Base-by-base conservation (phyloP, 164 flowering plant species). In the Piper betle region DNA sequence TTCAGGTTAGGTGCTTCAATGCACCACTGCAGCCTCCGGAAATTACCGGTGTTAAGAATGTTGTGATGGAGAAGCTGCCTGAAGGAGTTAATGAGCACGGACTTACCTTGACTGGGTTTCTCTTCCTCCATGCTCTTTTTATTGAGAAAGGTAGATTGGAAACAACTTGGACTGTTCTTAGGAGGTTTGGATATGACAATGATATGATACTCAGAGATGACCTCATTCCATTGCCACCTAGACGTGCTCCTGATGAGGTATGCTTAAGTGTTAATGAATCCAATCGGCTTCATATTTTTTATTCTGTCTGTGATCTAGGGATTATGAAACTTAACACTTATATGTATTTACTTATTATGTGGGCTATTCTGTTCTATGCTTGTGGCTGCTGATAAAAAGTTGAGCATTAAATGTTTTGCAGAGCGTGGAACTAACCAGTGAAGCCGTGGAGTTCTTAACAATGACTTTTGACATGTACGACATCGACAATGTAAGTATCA, bases 141-240 rank as follows among this genome's bases (percentile, higher is more conserved):
- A 94, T 94, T 52, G 99, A 94, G 67, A 94, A 91, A 65, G 97
- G 96, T 39, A 89, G 95, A 37, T 74, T 94, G 50, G 99, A 94
- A 81, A 94, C 99, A 71, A 94, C 99, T 57, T 94, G 99, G 99
- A 88, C 97, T 19, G 99, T 94, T 48, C 71, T 94, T 52, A 82
- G 97, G 74, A 91, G 91, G 69, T 94, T 86, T 77, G 99, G 96
- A 38, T 94, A 94, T 63, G 83, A 94, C 59, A 82, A 91, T 80
- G 96, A 91, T 60, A 75, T 91, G 52, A 88, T 81, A 70, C 85
- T 94, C 37, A 70, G 79, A 52, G 87, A 82, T 72, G 96, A 86
- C 62, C 78, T 83, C 19, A 74, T 85, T 63, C 91, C 91, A 57
- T 64, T 81, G 67, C 53, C 83, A 58, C 65, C 72, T 17, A 87